Percentiles rank a stretch among this genome's conserved stretches.
Conservation (phyloP, 768 basidiomycete genomes). For the Gyrodon lividus region DNA sequence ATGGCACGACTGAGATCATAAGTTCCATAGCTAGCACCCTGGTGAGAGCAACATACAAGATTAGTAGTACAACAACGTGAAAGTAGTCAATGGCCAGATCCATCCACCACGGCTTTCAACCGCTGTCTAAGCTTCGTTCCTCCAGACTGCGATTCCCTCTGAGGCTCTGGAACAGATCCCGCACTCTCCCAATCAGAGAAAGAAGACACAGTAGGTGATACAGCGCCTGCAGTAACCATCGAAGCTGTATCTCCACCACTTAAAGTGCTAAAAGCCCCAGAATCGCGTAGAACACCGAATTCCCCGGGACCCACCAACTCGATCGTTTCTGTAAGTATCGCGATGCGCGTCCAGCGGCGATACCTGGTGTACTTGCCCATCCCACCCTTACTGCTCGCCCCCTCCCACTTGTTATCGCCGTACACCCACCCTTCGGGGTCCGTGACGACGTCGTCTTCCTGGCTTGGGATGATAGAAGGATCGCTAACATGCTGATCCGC, state of each 20-base stretch:
- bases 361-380: constrained; percentile 92
- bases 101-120: constrained; percentile 31
- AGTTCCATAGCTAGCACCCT: not conserved
- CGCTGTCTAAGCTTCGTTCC: constrained; percentile 27
- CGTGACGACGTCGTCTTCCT: constrained; percentile 57
- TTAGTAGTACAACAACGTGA: constrained; percentile 24
- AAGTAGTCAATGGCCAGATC: constrained; percentile 19
- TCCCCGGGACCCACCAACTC: constrained; percentile 48
- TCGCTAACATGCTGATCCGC: constrained; percentile 29
- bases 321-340: constrained; percentile 70
- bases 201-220: constrained; percentile 29
- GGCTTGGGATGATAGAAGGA: constrained; percentile 29
- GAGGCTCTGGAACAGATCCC: constrained; percentile 21
- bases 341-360: constrained; percentile 84
- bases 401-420: constrained; percentile 95
- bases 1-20: not conserved
- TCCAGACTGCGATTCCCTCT: constrained; percentile 13
- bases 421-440: constrained; percentile 93
- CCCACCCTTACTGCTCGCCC: constrained; percentile 68
- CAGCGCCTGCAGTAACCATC: constrained; percentile 23
- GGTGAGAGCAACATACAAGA: constrained; percentile 1
- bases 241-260: constrained; percentile 16
- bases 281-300: constrained; percentile 29
- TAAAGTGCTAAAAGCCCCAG: constrained; percentile 18
- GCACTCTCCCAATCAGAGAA: constrained; percentile 32